phyloP scores from a whole-genome alignment of 805 yeast species.

The Kodamaea neixiangensis region DNA sequence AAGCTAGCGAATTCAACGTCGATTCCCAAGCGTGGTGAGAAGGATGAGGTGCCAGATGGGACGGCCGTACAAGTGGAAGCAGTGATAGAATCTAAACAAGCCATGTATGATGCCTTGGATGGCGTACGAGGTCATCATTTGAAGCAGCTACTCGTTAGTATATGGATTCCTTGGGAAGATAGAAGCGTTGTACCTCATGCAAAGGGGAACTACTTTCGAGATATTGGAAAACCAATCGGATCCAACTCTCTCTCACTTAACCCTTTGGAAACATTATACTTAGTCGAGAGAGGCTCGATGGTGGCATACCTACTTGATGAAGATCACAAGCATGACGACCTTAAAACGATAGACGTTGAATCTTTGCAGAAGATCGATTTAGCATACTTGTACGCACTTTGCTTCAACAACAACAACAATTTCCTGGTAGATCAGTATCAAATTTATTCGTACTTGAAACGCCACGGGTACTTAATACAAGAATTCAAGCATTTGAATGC shows the following conservation, averaged over 20 bases:
- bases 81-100: conserved; percentile 56
- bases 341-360: neutral
- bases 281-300: conserved; percentile 74
- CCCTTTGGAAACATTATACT: conserved; percentile 71
- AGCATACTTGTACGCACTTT: conserved; percentile 61
- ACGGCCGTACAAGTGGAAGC: conserved; percentile 51
- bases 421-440: conserved; percentile 55
- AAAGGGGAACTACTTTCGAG: conserved; percentile 71
- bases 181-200: conserved; percentile 45
- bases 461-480: conserved; percentile 70
- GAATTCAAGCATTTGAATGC: conserved; percentile 14
- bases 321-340: neutral
- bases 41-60: conserved; percentile 85
- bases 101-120: conserved; percentile 70
- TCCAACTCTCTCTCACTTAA: conserved; percentile 34
- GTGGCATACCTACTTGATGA: conserved; percentile 26
- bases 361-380: conserved; percentile 48
- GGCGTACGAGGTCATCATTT: conserved; percentile 48
- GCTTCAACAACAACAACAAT: conserved; percentile 35
- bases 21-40: conserved; percentile 76
- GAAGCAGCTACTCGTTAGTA: conserved; percentile 56
- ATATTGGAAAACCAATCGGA: conserved; percentile 59
- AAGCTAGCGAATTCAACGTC: conserved; percentile 19
- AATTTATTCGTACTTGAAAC: conserved; percentile 71
- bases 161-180: conserved; percentile 37